Percentiles rank a stretch among this genome's conserved stretches.
These are phyloP conservation scores for Hylodesmum podocarpum DNA, from an alignment of 306 rosid species.

Conservation along the genomic window DNA sequence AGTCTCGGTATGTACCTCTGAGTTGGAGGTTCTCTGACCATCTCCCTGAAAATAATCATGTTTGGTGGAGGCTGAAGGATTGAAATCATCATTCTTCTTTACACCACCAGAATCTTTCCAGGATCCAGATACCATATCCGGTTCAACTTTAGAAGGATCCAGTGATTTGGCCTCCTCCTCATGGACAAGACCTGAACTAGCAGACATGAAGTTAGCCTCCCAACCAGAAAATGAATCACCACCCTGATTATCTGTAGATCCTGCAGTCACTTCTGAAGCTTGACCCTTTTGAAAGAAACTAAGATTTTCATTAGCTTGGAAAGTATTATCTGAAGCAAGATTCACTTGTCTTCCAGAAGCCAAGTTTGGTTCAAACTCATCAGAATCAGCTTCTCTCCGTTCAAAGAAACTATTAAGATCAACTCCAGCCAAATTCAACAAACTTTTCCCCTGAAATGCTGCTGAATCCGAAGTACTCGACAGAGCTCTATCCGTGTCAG, in stretches of 20 bases:
- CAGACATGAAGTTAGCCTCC: slow-evolving; percentile 67
- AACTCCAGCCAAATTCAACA: slow-evolving; percentile 57
- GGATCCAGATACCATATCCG: slow-evolving; percentile 47
- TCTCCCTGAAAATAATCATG: slow-evolving; percentile 66
- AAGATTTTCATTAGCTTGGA: slow-evolving; percentile 46
- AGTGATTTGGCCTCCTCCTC: slow-evolving; percentile 45
- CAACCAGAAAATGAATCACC: slow-evolving; percentile 66
- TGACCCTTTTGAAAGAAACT: slow-evolving; percentile 62
- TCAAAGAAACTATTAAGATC: slow-evolving; percentile 56
- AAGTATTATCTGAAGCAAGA: slow-evolving; percentile 25
- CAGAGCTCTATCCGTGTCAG: slow-evolving; percentile 52
- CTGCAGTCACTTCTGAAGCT: slow-evolving; percentile 31
- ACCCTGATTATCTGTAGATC: slow-evolving; percentile 42
- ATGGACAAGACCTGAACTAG: slow-evolving; percentile 43
- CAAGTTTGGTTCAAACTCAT: slow-evolving; percentile 34
- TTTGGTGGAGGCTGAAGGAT: slow-evolving; percentile 42
- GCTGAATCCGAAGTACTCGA: slow-evolving; percentile 33
- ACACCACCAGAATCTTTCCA: slow-evolving; percentile 38
- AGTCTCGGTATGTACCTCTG: slow-evolving; percentile 31
- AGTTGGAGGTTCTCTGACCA: slow-evolving; percentile 47
- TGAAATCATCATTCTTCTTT: slow-evolving; percentile 34
- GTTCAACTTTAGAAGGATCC: slow-evolving; percentile 48
- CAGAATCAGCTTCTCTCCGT: slow-evolving; percentile 38
- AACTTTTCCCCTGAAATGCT: slow-evolving; percentile 39
- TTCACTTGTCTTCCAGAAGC: slow-evolving; percentile 23